Conservation (phyloP, 2,329 filamentous ascomycete species). For the Colletotrichum cereale region DNA sequence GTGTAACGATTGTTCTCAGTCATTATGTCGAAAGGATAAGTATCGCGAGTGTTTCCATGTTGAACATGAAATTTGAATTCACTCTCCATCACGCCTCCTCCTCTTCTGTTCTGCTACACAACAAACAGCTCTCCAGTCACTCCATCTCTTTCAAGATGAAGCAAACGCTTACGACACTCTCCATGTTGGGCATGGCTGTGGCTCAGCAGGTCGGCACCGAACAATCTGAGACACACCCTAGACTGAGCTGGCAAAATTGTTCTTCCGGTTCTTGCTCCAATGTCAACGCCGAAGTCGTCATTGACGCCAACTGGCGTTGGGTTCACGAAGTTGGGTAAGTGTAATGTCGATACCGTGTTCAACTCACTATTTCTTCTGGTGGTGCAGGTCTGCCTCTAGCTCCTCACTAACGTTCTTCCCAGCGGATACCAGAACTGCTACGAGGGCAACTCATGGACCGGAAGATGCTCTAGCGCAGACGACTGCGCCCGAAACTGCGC, state of each 20-base stretch:
- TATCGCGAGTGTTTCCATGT: background rate
- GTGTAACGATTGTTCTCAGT: background rate
- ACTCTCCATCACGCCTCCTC: constrained; percentile 1
- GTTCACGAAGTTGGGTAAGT: constrained; percentile 51
- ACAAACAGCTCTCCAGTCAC: background rate
- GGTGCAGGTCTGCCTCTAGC: no score
- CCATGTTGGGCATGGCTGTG: constrained; percentile 42
- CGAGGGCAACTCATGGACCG: constrained; percentile 52
- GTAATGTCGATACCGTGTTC: no score
- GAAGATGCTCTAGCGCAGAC: constrained; percentile 50
- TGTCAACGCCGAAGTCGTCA: constrained; percentile 56
- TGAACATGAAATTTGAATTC: background rate
- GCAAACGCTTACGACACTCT: constrained; percentile 38
- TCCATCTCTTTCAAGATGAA: constrained; percentile 32
- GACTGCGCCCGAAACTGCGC: constrained; percentile 56
- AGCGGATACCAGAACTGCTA: constrained; percentile 45
- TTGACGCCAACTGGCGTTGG: constrained; percentile 65
- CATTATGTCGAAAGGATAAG: constrained; percentile 13
- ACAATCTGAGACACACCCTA: constrained; percentile 45
- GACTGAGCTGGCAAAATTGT: constrained; percentile 46
- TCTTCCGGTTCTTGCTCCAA: constrained; percentile 50
- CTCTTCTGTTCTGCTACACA: background rate
- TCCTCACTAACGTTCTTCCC: background rate
- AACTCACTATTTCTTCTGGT: background rate
- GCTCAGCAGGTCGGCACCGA: constrained; percentile 45